Conservation (phyloP, 2,329 filamentous ascomycete genomes). For the Neonectria neomacrospora region DNA sequence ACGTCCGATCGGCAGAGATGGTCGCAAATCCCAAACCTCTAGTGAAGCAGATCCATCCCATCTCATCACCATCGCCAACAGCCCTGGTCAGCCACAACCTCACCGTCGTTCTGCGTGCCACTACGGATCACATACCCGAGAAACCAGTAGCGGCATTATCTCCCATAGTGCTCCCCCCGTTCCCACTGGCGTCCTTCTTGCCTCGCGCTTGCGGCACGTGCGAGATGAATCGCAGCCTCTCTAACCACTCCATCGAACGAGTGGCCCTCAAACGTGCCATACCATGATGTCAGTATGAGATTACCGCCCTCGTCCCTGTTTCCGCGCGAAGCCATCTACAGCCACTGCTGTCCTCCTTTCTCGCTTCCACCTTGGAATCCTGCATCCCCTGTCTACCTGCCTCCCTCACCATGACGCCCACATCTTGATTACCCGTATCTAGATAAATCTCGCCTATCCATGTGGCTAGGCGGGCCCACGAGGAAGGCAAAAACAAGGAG, state of each 20-base stretch:
- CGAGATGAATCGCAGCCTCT: constrained; percentile 16
- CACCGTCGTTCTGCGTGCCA: no score
- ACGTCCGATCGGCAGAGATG: constrained; percentile 20
- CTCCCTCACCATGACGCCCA: constrained; percentile 15
- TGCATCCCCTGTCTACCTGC: not conserved
- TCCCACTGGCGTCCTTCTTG: not conserved
- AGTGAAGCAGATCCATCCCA: not conserved
- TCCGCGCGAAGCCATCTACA: not conserved
- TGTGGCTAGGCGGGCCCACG: not conserved
- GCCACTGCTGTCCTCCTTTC: not conserved
- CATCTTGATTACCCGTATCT: not conserved
- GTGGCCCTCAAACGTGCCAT: constrained; percentile 14
- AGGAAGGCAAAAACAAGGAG: not conserved
- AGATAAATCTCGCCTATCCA: not conserved
- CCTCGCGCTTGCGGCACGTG: constrained; percentile 14
- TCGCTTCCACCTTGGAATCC: not conserved
- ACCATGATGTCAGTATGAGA: constrained; percentile 35
- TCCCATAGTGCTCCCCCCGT: constrained; percentile 11
- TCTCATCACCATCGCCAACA: not conserved
- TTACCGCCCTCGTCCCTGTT: constrained; percentile 28
- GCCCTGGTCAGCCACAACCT: not conserved
- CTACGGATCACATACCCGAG: not conserved
- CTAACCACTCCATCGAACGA: constrained; percentile 28
- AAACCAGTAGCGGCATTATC: constrained; percentile 18
- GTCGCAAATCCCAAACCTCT: constrained; percentile 15